Evolutionary conservation across 192 early-diverging fungal genomes (phyloP).

Genomic region (Jimgerdemannia flammicorona): DNA sequence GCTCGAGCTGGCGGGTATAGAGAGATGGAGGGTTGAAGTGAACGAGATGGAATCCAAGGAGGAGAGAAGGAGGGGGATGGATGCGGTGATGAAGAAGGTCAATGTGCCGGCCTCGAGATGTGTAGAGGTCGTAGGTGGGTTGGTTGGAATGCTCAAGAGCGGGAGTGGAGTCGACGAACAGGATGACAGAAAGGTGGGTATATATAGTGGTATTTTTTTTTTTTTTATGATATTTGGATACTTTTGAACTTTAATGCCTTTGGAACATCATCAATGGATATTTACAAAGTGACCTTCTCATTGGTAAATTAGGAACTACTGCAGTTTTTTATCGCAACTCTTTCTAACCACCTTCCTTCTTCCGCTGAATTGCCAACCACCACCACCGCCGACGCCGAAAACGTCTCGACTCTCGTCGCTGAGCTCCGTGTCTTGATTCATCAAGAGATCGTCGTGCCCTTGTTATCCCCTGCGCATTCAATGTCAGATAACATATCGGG

Average conservation of each 20-base stretch:
- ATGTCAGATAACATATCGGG: background rate
- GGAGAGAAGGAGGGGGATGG: conserved; percentile 41
- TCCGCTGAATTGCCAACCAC: background rate
- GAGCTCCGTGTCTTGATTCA: background rate
- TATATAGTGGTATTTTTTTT: too few relatives aligned
- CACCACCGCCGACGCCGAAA: background rate
- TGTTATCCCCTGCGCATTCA: background rate
- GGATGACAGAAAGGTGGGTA: too few relatives aligned
- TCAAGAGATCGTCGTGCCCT: background rate
- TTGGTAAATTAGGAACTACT: conserved; percentile 29
- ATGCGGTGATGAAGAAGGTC: conserved; percentile 36
- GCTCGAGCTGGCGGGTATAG: conserved; percentile 40
- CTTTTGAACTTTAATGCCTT: too few relatives aligned
- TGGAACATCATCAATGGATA: background rate
- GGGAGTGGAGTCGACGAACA: background rate
- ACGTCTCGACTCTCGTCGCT: background rate
- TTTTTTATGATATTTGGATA: too few relatives aligned
- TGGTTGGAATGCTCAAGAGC: conserved; percentile 16
- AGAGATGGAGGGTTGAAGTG: background rate
- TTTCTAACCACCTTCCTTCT: conserved; percentile 21
- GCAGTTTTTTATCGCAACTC: conserved; percentile 32
- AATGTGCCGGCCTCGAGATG: conserved; percentile 20
- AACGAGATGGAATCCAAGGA: conserved; percentile 5
- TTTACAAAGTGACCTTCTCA: background rate
- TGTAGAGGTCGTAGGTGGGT: conserved; percentile 23